Base-by-base conservation (phyloP, 768 basidiomycete species). In the Tulasnella calospora region DNA sequence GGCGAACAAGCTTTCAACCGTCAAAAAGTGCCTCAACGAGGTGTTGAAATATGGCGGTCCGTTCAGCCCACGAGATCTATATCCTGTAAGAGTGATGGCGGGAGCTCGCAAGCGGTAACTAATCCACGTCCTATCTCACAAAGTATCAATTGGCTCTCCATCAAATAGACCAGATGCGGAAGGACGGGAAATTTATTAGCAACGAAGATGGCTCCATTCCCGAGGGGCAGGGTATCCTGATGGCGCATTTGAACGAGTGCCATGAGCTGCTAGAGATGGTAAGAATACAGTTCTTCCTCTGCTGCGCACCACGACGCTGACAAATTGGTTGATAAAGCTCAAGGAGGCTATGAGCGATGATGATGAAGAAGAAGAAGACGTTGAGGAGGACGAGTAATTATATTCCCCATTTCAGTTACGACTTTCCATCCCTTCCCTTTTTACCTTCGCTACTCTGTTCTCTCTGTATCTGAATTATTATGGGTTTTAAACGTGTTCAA, bases 231-330 rank as follows among this genome's bases (percentile, higher is more conserved):
- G 97, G 94, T 19, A 95, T 97, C 81, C 89, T 99, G 75, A 95
- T 95, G 88, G 96, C 97, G 4, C 95, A 98, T 84, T 86, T 99
- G 73, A 96, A 92, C 80, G 97, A 99, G 84, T 97, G 96, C 79
- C 97, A 99, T 82, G 97, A 98, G 84, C 86, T 98, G 77, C 87
- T 98, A 17, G 95, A 96, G 85, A 97, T 98, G 95, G 94, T 94
- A 81, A 55, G 89, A 27, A 33, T 23, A 51, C 83, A 1, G 12
- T 74, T 71, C 44, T 30, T 36, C 13, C 41, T 61, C 51, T 71
- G 19, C 41, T 36, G 78, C 71, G 41, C 57, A 61, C 41, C 74
- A 72, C 38, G 10, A 78, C 74, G n/a, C 33, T 69, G 72, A 78
- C 30, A 23, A 6, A 13, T 70, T 33, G 72, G 21, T 51, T 75